Evolutionary conservation across 345 rosid genomes (phyloP).

Genomic region (Arabidopsis thaliana): DNA sequence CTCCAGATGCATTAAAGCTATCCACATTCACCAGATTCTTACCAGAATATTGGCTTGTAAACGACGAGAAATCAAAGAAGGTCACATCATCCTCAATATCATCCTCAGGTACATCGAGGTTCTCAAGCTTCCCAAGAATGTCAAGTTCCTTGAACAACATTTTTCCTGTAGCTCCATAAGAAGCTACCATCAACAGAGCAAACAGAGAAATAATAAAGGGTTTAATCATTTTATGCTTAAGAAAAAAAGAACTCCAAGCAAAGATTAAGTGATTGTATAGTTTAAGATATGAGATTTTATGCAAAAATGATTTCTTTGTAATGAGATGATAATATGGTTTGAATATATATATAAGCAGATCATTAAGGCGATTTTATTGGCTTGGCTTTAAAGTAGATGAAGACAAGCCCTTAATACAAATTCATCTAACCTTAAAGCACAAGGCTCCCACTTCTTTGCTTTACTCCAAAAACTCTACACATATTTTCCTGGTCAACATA

Average conservation of each 20-base stretch:
- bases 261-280: constrained; percentile 52
- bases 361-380: constrained; percentile 57
- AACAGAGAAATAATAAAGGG: constrained; percentile 56
- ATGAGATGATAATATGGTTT: constrained; percentile 42
- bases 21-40: constrained; percentile 90
- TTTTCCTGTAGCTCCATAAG: constrained; percentile 58
- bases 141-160: constrained; percentile 48
- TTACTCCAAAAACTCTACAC: constrained; percentile 72
- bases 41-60: constrained; percentile 63
- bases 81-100: constrained; percentile 58
- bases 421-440: constrained; percentile 80
- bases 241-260: constrained; percentile 33
- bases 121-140: constrained; percentile 56
- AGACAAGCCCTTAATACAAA: constrained; percentile 55
- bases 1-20: constrained; percentile 88
- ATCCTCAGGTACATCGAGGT: constrained; percentile 59
- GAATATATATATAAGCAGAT: constrained; percentile 68
- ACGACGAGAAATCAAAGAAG: constrained; percentile 50
- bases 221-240: constrained; percentile 56
- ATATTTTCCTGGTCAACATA: constrained; percentile 50
- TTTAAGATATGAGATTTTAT: constrained; percentile 44
- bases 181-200: constrained; percentile 55
- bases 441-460: constrained; percentile 75
- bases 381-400: constrained; percentile 97
- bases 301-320: constrained; percentile 17